Evolutionary conservation across 129 eudicot species (phyloP), one percentile per base, ranked within the genome.

Genomic region (Arctium minus): DNA sequence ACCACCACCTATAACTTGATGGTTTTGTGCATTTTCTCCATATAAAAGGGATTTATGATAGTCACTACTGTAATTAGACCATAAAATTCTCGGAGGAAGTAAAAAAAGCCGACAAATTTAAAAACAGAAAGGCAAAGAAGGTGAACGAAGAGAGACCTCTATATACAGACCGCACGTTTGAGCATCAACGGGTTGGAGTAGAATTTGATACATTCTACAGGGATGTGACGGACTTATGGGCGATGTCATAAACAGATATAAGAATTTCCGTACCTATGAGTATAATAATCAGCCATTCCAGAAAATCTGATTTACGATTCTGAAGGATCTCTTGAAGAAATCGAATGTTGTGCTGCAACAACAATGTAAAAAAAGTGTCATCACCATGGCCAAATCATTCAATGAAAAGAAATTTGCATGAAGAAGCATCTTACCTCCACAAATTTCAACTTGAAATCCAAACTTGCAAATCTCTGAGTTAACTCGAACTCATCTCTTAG

Each of bases 381-480:
- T 15, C 31, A 8, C 18, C 60, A 67, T 5, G 33, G 72, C 32
- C 71, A 74, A 62, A 68, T 37, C 42, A 50, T 37, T 36, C 29
- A 74, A 31, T 11, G 17, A n/a, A 36, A 29, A 88, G 29, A 78
- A 30, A 72, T 31, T 22, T 13, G 5, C 12, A 33, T n/a, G 18
- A 37, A 35, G 11, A 27, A 62, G 33, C 11, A 78, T 30, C 48
- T 37, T 89, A 92, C 98, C 98, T 94, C 98, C 60, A 94, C 98
- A 86, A 92, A 92, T 80, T 94, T 94, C 89, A 94, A 88, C 86
- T 94, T 94, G 69, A 92, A 94, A 84, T 92, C 97, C 84, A 94
- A 93, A 87, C 97, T 94, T 40, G 98, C 96, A 78, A 94, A 94
- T 92, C 98, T 92, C 86, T 92, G 98, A 65, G 98, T 94, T 70